These are phyloP conservation scores for Euphrasia confusa DNA, from an alignment of 257 asterid genomes.

Conservation along the genomic window DNA sequence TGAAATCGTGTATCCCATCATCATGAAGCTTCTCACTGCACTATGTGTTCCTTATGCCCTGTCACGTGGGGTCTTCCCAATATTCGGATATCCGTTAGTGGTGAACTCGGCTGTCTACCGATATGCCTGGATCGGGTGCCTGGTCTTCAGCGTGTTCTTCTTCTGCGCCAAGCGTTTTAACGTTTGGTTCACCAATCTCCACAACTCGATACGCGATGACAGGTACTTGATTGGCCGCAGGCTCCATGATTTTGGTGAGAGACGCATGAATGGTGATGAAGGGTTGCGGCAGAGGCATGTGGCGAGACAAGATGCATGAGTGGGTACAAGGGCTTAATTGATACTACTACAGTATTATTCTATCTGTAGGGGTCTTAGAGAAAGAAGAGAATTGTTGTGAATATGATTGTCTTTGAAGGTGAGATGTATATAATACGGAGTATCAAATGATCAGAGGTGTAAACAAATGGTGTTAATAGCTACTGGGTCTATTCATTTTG, in stretches of 20 bases:
- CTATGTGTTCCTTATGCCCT: slow-evolving; percentile 86
- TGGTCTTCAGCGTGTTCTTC: slow-evolving; percentile 55
- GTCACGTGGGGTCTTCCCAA: slow-evolving; percentile 80
- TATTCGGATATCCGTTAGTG: slow-evolving; percentile 78
- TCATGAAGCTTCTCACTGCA: slow-evolving; percentile 92
- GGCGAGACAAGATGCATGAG: no score
- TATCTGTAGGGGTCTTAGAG: no score
- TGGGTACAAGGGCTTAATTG: no score
- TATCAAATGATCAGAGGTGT: no score
- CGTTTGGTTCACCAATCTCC: slow-evolving; percentile 91
- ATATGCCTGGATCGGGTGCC: slow-evolving; percentile 95
- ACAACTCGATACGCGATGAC: slow-evolving; percentile 93
- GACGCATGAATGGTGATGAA: no score
- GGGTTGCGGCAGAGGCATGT: no score
- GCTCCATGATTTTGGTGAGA: slow-evolving; percentile 83
- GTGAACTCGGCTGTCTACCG: slow-evolving; percentile 93
- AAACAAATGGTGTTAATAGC: no score
- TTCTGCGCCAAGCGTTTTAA: slow-evolving; percentile 90
- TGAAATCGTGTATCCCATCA: slow-evolving; percentile 82
- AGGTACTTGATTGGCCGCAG: slow-evolving; percentile 87
- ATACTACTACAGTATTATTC: no score
- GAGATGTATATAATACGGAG: no score
- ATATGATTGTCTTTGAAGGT: no score
- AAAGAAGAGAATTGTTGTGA: no score
- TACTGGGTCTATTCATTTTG: no score